Base-by-base conservation (phyloP, 2,329 filamentous ascomycete genomes). In the Fusarium equiseti region DNA sequence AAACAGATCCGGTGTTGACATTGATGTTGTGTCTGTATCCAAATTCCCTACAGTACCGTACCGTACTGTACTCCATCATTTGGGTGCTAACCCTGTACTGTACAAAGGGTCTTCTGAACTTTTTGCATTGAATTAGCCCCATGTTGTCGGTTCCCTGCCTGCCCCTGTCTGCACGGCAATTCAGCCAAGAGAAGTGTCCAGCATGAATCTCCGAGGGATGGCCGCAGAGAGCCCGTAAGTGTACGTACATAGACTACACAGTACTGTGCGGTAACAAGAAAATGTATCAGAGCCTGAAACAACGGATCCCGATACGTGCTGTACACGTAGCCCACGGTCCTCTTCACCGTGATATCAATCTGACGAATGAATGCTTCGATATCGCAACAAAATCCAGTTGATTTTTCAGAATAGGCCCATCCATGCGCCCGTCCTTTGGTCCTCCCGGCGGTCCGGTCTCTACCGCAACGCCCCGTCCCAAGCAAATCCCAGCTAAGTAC, bases 121-220 rank as follows among this genome's bases (percentile, higher is more conserved):
- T 44, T 27, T 46, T 63, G 54, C 50, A 49, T 60, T 22, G 38
- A 56, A 63, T 55, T 45, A 61, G 59, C 51, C 63, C 46, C 50
- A 44, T 70, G 62, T 45, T 58, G 49, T 49, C 32, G 51, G 55
- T 43, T 35, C 63, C 65, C 50, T 38, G 18, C 35, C 49, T 68
- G 38, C 64, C 64, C 68, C 55, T 66, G 68, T 40, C 29, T 31
- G 26, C 43, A 56, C 44, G 63, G 42, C 49, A 45, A 51, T 56
- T 49, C 59, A 64, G 50, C 59, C 59, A 56, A 56, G 66, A 59
- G 45, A 48, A 70, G 55, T 38, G 24, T 57, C 29, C 26, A 51
- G 44, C 51, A 60, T 56, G 64, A 69, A 66, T 50, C 64, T 57
- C 69, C 69, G 69, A 71, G 40, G 65, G 43, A 69, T 57, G 59